These are phyloP conservation scores for Falciphora oryzae DNA, from an alignment of 2,329 filamentous ascomycete species.

Conservation along the genomic window DNA sequence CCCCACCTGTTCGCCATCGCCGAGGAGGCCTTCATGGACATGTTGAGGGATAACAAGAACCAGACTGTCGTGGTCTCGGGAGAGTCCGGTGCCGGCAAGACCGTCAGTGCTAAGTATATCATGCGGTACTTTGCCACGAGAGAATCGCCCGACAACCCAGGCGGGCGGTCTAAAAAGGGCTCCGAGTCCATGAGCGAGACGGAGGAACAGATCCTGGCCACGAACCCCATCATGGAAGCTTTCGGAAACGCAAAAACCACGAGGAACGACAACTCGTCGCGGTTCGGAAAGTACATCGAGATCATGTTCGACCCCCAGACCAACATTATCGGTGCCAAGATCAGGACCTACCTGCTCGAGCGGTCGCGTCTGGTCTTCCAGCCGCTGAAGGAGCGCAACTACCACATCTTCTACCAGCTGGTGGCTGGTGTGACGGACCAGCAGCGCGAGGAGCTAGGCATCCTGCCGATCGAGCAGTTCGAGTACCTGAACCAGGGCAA, in stretches of 20 bases:
- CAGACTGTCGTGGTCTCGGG: conserved; percentile 99
- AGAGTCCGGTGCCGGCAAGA: conserved; percentile 98
- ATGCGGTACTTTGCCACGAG: conserved; percentile 99
- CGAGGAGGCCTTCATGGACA: conserved; percentile 98
- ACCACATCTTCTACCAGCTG: conserved; percentile 98
- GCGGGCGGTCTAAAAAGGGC: conserved; percentile 68
- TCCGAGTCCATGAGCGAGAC: conserved; percentile 89
- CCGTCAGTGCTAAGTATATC: conserved; percentile 98
- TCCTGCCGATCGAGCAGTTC: conserved; percentile 83
- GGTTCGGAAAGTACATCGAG: conserved; percentile 99
- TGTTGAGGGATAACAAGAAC: conserved; percentile 92
- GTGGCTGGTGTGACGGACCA: conserved; percentile 84
- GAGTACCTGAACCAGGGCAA: conserved; percentile 96
- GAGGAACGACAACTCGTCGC: conserved; percentile 96
- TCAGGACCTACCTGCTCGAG: conserved; percentile 91
- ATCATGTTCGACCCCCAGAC: conserved; percentile 97
- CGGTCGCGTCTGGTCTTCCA: conserved; percentile 96
- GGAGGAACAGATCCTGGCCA: conserved; percentile 95
- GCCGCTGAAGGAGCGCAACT: conserved; percentile 94
- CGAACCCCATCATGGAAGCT: conserved; percentile 99
- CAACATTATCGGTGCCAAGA: conserved; percentile 96
- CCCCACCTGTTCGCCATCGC: conserved; percentile 98
- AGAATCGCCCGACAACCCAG: conserved; percentile 85
- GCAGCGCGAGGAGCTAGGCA: conserved; percentile 71
- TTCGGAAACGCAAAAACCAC: conserved; percentile 99